Evolutionary conservation across 306 rosid species (phyloP).

Genomic region (Cicer pinnatifidum): DNA sequence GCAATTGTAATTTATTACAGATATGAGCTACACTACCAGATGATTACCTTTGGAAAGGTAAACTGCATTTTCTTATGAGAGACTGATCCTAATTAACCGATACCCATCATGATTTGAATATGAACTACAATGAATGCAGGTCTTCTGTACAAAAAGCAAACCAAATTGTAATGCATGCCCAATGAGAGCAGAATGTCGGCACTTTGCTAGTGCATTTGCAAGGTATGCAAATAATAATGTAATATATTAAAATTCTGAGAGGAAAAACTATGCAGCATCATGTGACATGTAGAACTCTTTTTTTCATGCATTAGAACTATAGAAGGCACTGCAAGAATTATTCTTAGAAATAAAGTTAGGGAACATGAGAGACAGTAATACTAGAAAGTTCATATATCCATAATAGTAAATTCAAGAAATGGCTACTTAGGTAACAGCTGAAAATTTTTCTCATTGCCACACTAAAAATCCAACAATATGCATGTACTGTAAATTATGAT

Average conservation of each 20-base stretch:
- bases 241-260: not conserved
- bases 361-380: constrained; percentile 18
- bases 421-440: not conserved
- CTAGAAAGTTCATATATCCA: constrained; percentile 30
- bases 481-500: constrained; percentile 39
- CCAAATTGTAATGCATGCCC: constrained; percentile 99
- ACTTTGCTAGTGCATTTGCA: constrained; percentile 98
- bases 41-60: constrained; percentile 99
- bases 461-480: constrained; percentile 30
- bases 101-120: constrained; percentile 41
- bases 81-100: constrained; percentile 33
- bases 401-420: constrained; percentile 20
- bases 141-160: constrained; percentile 94
- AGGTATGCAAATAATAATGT: constrained; percentile 57
- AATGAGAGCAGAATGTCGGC: constrained; percentile 98
- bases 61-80: constrained; percentile 37
- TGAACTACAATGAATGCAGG: constrained; percentile 61
- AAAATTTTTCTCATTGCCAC: constrained; percentile 17
- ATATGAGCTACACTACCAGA: constrained; percentile 97
- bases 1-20: constrained; percentile 57
- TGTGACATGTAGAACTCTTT: constrained; percentile 11
- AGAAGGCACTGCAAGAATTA: constrained; percentile 35
- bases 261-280: not conserved
- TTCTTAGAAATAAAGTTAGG: constrained; percentile 9
- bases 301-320: constrained; percentile 29